A percentile compares a stretch with the other conserved stretches of the same genome.
Conservation (phyloP, 306 rosid genomes). For the Dryas drummondii region DNA sequence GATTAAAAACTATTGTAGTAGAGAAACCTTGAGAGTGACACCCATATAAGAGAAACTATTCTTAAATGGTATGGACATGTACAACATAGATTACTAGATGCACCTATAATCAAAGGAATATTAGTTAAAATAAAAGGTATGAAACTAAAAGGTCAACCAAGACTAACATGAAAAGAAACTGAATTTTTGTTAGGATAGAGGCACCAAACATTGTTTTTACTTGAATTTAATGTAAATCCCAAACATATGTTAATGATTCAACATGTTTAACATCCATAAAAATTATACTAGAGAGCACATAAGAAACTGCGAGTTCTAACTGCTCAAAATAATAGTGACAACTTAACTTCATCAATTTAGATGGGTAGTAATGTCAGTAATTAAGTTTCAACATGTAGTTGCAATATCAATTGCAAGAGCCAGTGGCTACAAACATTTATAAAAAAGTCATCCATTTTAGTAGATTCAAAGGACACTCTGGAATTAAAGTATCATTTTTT, state of each 20-base stretch:
- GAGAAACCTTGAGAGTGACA: background rate
- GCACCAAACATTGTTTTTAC: conserved; percentile 75
- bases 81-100: background rate
- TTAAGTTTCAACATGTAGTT: conserved; percentile 20
- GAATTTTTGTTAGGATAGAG: conserved; percentile 87
- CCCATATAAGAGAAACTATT: background rate
- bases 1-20: background rate
- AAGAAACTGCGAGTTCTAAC: conserved; percentile 3
- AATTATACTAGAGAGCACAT: background rate
- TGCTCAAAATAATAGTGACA: background rate
- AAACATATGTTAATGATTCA: conserved; percentile 16
- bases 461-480: background rate
- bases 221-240: conserved; percentile 39
- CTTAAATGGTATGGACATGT: background rate
- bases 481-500: background rate
- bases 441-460: background rate
- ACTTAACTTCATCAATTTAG: conserved; percentile 1
- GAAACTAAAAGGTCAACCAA: too few species aligned
- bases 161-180: background rate
- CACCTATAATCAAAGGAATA: background rate
- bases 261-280: background rate
- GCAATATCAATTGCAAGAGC: conserved; percentile 7
- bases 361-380: background rate
- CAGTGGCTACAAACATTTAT: background rate
- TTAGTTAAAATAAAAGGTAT: too few species aligned